A percentile compares a stretch with the other conserved stretches of the same genome.
These are phyloP conservation scores for Kondoa malvinella DNA, from an alignment of 768 basidiomycete species.

Conservation along the genomic window DNA sequence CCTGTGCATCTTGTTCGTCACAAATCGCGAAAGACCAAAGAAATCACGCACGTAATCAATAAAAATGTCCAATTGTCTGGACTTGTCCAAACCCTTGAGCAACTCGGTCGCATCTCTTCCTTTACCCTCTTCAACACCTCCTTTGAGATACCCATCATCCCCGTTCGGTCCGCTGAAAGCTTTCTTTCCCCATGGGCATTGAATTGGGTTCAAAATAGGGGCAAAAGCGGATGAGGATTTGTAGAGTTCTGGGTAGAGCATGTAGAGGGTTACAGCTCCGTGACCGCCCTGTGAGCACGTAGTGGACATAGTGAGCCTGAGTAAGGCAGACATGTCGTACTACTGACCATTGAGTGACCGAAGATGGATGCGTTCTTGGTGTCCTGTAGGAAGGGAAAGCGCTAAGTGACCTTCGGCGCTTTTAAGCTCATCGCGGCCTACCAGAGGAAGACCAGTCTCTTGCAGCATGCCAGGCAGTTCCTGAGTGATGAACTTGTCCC, in stretches of 20 bases:
- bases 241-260: constrained; percentile 52
- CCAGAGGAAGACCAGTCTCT: constrained; percentile 57
- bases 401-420: background rate
- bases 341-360: constrained; percentile 76
- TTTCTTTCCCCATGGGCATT: constrained; percentile 79
- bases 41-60: constrained; percentile 40
- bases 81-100: constrained; percentile 42
- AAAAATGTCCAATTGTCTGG: constrained; percentile 50
- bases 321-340: no score
- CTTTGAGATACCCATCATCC: constrained; percentile 51
- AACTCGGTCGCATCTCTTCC: constrained; percentile 74
- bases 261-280: constrained; percentile 79
- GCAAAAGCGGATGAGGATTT: constrained; percentile 78
- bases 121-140: constrained; percentile 58
- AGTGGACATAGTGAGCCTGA: no score
- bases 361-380: constrained; percentile 67
- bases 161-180: constrained; percentile 43
- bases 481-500: constrained; percentile 64
- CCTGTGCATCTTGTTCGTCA: background rate
- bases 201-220: constrained; percentile 67
- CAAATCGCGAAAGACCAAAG: background rate
- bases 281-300: constrained; percentile 47
- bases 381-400: constrained; percentile 41
- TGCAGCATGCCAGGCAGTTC: constrained; percentile 70
- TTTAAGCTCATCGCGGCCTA: constrained; percentile 33